Base-by-base conservation (phyloP, 2,329 filamentous ascomycete genomes). In the Cercospora zeina region DNA sequence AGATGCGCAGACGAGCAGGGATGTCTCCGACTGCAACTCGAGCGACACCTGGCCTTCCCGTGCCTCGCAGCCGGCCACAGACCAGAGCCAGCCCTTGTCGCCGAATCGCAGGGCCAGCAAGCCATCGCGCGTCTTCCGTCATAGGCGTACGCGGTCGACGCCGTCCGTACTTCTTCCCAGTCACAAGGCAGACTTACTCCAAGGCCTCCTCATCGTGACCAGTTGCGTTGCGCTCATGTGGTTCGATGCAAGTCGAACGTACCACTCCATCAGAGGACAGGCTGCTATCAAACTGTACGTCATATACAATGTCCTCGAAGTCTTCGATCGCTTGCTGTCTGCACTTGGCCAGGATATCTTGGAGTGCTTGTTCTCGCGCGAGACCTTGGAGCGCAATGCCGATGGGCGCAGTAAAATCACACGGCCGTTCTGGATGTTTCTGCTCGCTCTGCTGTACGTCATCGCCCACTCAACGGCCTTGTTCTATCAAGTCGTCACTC, bases 241-340 rank as follows among this genome's bases (percentile, higher is more conserved):
- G 24, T 88, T 99, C 50, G 96, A 99, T 74, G 95, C 95, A 5
- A 97, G 93, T 73, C 87, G 93, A 56, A 97, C 97, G 91, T 99
- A 99, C 73, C 95, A 99, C 75, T 93, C 93, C 71, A 96, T 99
- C 70, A 89, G 93, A 51, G 95, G 92, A 0, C 95, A 99, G 76
- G 93, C 93, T 1, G 93, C 93, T 7, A 97, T 99, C 78, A 99
- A 99, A 74, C 84, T 99, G 10, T 99, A 99, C 75, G 95, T 99
- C 62, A 97, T 99, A 59, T 99, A 96, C 81, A 99, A 99, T 72
- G 90, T 97, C 34, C 85, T 99, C 4, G 95, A 99, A 77, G 90
- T 96, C 1, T 89, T 89, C 58, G 95, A 99, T 76, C 89, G 93
- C 7, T 83, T 99, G 0, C 85, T 97, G 31, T 91, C 91, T 0